Evolutionary conservation across 768 basidiomycete genomes (phyloP).

Genomic region (Termitomyces sp.): DNA sequence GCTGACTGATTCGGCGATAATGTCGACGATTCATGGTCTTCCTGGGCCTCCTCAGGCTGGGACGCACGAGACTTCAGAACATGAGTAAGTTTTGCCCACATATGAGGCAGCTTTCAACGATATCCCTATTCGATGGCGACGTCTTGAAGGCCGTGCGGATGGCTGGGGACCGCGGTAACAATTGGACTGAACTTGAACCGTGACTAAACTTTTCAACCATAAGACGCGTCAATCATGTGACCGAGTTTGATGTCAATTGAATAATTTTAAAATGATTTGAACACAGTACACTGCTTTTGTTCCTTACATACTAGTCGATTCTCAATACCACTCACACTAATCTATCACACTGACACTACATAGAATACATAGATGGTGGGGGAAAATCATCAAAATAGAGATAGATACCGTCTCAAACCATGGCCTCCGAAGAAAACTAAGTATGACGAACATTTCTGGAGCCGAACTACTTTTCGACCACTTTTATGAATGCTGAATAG

Average conservation of each 20-base stretch:
- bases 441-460: no score
- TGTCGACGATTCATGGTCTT: conserved; percentile 19
- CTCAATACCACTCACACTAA: no score
- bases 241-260: conserved; percentile 9
- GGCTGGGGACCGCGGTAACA: conserved; percentile 13
- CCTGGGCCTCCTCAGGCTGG: no score
- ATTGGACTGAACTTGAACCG: conserved; percentile 5
- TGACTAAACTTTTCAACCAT: conserved; percentile 16
- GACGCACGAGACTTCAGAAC: conserved; percentile 48
- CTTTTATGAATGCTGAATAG: neutral
- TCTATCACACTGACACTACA: no score
- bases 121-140: neutral
- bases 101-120: conserved; percentile 18
- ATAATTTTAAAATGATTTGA: no score
- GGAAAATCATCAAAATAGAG: neutral
- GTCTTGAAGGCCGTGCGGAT: conserved; percentile 2
- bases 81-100: conserved; percentile 65
- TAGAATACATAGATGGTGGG: no score
- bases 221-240: conserved; percentile 21
- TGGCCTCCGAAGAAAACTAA: no score
- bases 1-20: conserved; percentile 16
- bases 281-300: no score
- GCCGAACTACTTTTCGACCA: no score
- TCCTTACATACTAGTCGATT: no score
- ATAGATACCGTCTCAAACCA: neutral